Base-by-base conservation (phyloP, 306 rosid species). In the Fragaria ananassa region DNA sequence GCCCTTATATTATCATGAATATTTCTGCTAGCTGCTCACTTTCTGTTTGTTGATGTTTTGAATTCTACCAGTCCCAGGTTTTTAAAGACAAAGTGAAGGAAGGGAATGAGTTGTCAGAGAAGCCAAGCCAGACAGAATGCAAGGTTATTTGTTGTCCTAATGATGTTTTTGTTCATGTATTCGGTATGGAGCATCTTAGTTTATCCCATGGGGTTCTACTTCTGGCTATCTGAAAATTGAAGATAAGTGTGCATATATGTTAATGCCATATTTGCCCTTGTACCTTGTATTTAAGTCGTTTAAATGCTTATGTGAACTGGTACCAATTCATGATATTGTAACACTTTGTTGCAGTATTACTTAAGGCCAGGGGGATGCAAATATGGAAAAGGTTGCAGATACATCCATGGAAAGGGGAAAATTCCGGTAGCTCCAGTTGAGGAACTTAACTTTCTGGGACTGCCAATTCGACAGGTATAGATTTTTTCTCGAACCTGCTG, bases 401-500 rank as follows among this genome's bases (percentile, higher is more conserved):
- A 84, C 87, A 89, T 81, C 88, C 99, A 96, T 86, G 69, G 87
- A 34, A 87, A 78, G 81, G 83, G 77, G 74, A 88, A 77, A 41
- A 56, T 27, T 62, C 75, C 82, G 3, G 73, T 84, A 12, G 75
- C 83, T 58, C 77, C 87, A 64, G 66, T 76, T 79, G 61, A 77
- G 41, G 96, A 91, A 78, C 89, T 88, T 27, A 96, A 96, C 82
- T 96, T 92, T 88, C 77, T 91, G 6, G 98, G 99, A 47, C 80
- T 96, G 81, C 99, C 99, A 70, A 83, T 96, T 80, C 98, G 99
- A 85, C 81, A 4, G 94, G 99, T 92, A 90, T 41, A 62, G 69
- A 72, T 70, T 50, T 49, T 11, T 34, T 39, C 61, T 66, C 51
- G 50, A 46, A 41, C 19, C 46, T 60, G 8, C 63, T 7, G 41